Conservation (phyloP, 371 early-diverging fungal genomes). For the Sporodiniella umbellata region DNA sequence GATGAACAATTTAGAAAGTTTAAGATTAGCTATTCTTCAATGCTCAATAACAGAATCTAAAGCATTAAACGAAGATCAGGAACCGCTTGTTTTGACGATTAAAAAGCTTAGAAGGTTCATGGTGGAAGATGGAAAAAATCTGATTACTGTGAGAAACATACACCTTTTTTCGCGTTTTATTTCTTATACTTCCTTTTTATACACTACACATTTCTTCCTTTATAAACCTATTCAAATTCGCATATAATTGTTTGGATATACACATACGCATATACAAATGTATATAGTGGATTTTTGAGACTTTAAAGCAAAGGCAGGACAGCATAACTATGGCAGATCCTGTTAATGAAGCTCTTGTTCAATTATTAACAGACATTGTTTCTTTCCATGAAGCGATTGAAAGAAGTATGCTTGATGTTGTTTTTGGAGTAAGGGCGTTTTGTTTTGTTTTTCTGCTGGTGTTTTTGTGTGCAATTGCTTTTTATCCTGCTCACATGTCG, state of each 20-base stretch:
- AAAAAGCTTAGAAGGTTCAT: slow-evolving; percentile 22
- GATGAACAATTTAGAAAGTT: neutral
- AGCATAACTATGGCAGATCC: slow-evolving; percentile 22
- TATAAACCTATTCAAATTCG: no score
- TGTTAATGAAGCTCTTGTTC: slow-evolving; percentile 25
- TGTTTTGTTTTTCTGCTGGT: no score
- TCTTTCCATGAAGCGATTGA: slow-evolving; percentile 28
- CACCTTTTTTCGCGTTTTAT: neutral
- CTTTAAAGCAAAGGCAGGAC: slow-evolving; percentile 9
- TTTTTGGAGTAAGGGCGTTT: slow-evolving; percentile 23
- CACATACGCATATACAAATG: no score
- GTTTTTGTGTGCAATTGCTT: slow-evolving; percentile 4
- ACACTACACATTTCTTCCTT: no score
- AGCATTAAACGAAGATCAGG: slow-evolving; percentile 7
- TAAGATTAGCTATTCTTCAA: slow-evolving; percentile 8
- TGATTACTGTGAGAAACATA: slow-evolving; percentile 14
- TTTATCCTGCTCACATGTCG: slow-evolving; percentile 5
- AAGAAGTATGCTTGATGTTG: slow-evolving; percentile 15
- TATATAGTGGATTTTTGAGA: slow-evolving; percentile 21
- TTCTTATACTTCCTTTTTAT: neutral
- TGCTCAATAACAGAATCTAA: slow-evolving; percentile 7
- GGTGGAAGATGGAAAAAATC: slow-evolving; percentile 1
- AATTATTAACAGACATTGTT: slow-evolving; percentile 28
- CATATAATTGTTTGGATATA: no score
- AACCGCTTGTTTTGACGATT: slow-evolving; percentile 15